Base-by-base conservation (phyloP, 352 stramenopile genomes). In the Phytophthora citricola region DNA sequence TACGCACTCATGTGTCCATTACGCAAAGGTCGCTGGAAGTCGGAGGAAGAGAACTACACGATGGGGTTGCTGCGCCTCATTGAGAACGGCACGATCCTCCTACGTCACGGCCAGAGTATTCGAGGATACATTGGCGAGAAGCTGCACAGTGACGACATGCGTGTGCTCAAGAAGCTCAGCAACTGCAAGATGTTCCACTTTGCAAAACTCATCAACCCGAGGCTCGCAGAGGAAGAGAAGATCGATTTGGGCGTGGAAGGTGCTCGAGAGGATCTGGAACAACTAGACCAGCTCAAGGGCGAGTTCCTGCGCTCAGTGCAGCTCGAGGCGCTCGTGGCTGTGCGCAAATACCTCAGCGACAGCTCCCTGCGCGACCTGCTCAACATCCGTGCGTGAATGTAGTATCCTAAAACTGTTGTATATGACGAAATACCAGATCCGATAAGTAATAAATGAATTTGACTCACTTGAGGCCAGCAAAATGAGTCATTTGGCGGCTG, bases 111-210 rank as follows among this genome's bases (percentile, higher is more conserved):
- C 27, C 81, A 92, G 66, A 91, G 77, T 49, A 85, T 93, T 45
- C 85, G 85, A 6, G 75, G 75, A 0, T 93, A 89, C 65, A 78
- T 93, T 46, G 80, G 83, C 31, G 82, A 91, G 53, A 91, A 89
- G 55, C 67, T 92, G 27, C 83, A 94, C 66, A 92, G 83, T 39
- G 83, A 93, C 45, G 83, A 92, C 62, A 92, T 93, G 85, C 85
- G 85, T 15, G 85, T 92, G 54, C 75, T 93, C 48, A 93, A 94
- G 71, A 94, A 94, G 66, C 65, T 94, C 6, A 90, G 76, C 76
- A 94, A 92, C 54, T 94, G 81, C 69, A 89, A 90, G 63, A 78
- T 85, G 58, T 94, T 91, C 46, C 79, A 86, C 66, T 92, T 93
- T 69, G 76, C 79, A 2, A 80, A 84, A 31, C 59, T 66, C 40